These are phyloP conservation scores for Oxyria digyna DNA, from an alignment of 148 eudicot species.

Conservation along the genomic window DNA sequence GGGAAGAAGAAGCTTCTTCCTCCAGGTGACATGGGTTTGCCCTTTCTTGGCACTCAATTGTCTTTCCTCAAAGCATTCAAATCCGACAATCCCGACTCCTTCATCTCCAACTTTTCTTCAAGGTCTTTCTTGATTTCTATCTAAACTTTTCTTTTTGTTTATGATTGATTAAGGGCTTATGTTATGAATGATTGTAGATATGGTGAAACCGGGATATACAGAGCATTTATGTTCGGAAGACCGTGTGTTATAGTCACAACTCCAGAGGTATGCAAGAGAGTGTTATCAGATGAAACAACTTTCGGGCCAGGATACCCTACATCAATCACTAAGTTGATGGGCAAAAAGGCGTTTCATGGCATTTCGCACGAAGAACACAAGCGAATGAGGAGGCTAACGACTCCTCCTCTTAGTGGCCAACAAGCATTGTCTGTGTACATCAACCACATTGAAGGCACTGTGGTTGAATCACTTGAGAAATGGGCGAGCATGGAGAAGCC, in stretches of 20 bases:
- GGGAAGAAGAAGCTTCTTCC: conserved; percentile 19
- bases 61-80: conserved; percentile 37
- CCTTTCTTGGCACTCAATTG: conserved; percentile 30
- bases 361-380: conserved; percentile 25
- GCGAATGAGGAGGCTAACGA: conserved; percentile 23
- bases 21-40: conserved; percentile 49
- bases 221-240: conserved; percentile 24
- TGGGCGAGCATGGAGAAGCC: conserved; percentile 19
- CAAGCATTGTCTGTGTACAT: conserved; percentile 25
- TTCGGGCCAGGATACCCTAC: conserved; percentile 32
- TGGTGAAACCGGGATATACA: conserved; percentile 24
- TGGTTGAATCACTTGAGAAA: conserved; percentile 14
- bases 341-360: conserved; percentile 26
- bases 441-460: conserved; percentile 18
- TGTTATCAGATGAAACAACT: conserved; percentile 20
- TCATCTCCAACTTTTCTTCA: conserved; percentile 24
- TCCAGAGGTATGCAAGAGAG: conserved; percentile 25
- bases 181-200: conserved; percentile 7
- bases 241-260: conserved; percentile 33
- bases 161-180: too few relatives aligned
- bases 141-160: not conserved
- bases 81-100: conserved; percentile 29
- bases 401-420: conserved; percentile 27
- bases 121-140: conserved; percentile 11
- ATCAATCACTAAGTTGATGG: conserved; percentile 28